Percentiles rank a stretch among this genome's conserved stretches.
Conservation (phyloP, 2,329 filamentous ascomycete species). For the Apiospora kogelbergensis region DNA sequence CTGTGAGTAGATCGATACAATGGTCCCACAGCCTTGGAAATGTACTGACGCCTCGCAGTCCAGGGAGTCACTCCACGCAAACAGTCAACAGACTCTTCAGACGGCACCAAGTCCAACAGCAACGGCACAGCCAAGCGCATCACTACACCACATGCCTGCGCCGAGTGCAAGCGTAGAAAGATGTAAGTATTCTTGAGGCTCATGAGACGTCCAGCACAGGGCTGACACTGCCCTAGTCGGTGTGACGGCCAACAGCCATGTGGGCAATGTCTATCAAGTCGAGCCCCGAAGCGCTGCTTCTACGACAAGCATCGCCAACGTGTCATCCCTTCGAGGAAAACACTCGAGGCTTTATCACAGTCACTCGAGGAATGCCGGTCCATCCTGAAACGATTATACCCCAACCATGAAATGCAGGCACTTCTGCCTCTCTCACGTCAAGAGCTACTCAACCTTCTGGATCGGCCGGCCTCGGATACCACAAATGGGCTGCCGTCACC, state of each 20-base stretch:
- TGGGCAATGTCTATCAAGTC: constrained; percentile 79
- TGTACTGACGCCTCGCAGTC: constrained; percentile 26
- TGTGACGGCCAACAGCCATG: constrained; percentile 82
- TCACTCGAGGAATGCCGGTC: constrained; percentile 65
- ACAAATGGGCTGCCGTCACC: constrained; percentile 50
- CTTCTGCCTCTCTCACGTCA: constrained; percentile 56
- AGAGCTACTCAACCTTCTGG: constrained; percentile 58
- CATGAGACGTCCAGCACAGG: constrained; percentile 11
- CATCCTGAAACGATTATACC: constrained; percentile 63
- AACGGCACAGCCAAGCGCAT: constrained; percentile 32
- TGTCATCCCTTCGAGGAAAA: constrained; percentile 75
- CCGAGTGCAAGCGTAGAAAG: constrained; percentile 70
- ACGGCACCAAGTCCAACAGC: constrained; percentile 31
- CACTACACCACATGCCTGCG: constrained; percentile 41
- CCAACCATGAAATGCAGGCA: constrained; percentile 52
- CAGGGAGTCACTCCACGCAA: constrained; percentile 54
- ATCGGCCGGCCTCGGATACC: constrained; percentile 43
- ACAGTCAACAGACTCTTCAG: constrained; percentile 41
- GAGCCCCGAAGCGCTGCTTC: constrained; percentile 74
- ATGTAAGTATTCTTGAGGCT: constrained; percentile 47
- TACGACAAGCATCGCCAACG: constrained; percentile 80
- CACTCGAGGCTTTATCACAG: constrained; percentile 63
- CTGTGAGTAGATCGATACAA: constrained; percentile 28
- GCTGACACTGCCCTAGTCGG: constrained; percentile 45
- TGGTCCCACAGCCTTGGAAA: background rate